These are phyloP conservation scores for Rhizopus stolonifer DNA, from an alignment of 371 early-diverging fungal genomes.

Conservation along the genomic window DNA sequence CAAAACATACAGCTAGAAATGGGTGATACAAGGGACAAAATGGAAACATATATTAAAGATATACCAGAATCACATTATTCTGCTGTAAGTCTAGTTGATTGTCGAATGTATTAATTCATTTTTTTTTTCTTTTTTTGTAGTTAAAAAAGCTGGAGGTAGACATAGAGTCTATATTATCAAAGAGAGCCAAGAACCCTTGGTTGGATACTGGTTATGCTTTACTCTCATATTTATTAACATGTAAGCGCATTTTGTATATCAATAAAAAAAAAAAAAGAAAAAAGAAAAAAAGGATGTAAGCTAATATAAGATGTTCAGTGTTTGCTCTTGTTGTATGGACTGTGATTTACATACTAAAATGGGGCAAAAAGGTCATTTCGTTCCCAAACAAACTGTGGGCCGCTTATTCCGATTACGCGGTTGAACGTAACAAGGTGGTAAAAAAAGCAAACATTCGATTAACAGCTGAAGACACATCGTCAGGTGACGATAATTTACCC, in stretches of 20 bases:
- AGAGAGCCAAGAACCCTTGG: constrained; percentile 52
- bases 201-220: constrained; percentile 47
- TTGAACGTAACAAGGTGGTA: constrained; percentile 33
- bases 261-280: background rate
- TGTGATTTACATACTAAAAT: constrained; percentile 43
- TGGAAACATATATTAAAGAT: constrained; percentile 42
- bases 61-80: constrained; percentile 47
- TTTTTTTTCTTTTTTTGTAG: constrained; percentile 15
- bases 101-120: background rate
- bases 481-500: too few relatives aligned
- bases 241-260: constrained; percentile 18
- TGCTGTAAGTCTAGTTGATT: constrained; percentile 22
- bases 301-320: constrained; percentile 18
- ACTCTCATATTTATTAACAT: constrained; percentile 44
- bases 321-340: constrained; percentile 46
- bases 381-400: constrained; percentile 41
- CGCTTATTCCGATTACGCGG: constrained; percentile 35
- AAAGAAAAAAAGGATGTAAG: too few relatives aligned
- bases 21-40: constrained; percentile 28
- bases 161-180: constrained; percentile 45
- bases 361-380: constrained; percentile 29
- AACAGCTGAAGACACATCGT: too few relatives aligned
- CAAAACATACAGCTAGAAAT: constrained; percentile 39
- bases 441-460: constrained; percentile 2
- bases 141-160: constrained; percentile 47